A percentile compares a stretch with the other conserved stretches of the same genome.
Conservation (phyloP, 306 rosid species). For the Argentina anserina region DNA sequence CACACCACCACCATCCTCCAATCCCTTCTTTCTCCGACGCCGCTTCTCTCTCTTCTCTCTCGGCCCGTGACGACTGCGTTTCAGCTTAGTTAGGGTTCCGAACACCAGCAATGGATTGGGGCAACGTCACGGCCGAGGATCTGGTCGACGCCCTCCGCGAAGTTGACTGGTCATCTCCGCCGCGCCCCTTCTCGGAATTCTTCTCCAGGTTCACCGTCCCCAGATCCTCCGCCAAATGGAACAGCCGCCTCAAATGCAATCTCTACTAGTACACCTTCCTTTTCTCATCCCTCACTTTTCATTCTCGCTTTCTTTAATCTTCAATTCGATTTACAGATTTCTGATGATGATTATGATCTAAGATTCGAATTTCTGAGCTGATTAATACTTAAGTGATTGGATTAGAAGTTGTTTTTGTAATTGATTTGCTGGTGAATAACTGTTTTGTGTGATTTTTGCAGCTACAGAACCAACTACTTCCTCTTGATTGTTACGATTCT, state of each 20-base stretch:
- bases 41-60: not conserved
- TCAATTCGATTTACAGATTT: not conserved
- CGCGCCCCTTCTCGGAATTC: slow-evolving; percentile 90
- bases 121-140: slow-evolving; percentile 95
- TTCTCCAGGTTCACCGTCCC: slow-evolving; percentile 88
- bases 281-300: not conserved
- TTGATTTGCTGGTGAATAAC: not conserved
- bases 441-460: slow-evolving; percentile 37
- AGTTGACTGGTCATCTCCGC: slow-evolving; percentile 99
- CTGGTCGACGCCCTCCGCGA: slow-evolving; percentile 94
- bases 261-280: slow-evolving; percentile 68
- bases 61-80: not conserved
- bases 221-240: slow-evolving; percentile 81
- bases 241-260: slow-evolving; percentile 97
- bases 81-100: slow-evolving; percentile 10
- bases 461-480: slow-evolving; percentile 95
- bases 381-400: not conserved
- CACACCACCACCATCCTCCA: not conserved
- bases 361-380: not conserved
- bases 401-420: not conserved
- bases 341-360: not conserved
- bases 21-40: not conserved
- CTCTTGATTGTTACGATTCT: slow-evolving; percentile 72
- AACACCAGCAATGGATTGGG: slow-evolving; percentile 74
- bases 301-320: not conserved